Conservation (phyloP, 176 grass and related monocot species). For the Cenchrus fungigraminus region DNA sequence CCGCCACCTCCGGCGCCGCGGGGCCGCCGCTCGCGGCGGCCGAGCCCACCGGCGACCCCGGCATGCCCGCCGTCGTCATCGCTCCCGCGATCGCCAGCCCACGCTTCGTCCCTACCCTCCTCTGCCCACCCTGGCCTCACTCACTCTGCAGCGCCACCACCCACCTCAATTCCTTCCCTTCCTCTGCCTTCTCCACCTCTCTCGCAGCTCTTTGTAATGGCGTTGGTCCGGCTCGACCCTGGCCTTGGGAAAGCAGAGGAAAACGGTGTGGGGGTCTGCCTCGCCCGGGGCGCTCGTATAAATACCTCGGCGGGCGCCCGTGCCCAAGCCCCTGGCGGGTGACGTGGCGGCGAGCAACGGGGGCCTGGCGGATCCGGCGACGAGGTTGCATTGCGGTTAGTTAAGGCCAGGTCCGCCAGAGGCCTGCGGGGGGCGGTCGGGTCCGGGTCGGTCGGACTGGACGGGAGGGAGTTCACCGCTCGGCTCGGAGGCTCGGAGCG, state of each 20-base stretch:
- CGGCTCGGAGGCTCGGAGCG: too few relatives aligned
- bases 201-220: constrained; percentile 12
- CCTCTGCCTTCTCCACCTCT: not conserved
- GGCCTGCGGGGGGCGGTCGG: not conserved
- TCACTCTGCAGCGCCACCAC: not conserved
- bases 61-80: constrained; percentile 49
- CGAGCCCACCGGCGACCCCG: constrained; percentile 28
- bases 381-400: constrained; percentile 32
- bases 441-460: not conserved
- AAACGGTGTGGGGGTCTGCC: constrained; percentile 30
- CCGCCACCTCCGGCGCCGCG: constrained; percentile 64
- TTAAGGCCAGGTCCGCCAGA: constrained; percentile 19
- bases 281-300: constrained; percentile 46
- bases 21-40: not conserved
- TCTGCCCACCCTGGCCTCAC: not conserved
- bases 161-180: not conserved
- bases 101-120: not conserved
- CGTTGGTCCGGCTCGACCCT: constrained; percentile 44
- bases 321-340: constrained; percentile 2
- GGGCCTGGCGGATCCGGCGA: constrained; percentile 32
- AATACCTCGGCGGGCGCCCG: constrained; percentile 45
- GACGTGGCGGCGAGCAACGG: constrained; percentile 35
- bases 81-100: constrained; percentile 44
- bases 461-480: not conserved
- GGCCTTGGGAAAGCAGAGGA: constrained; percentile 24